phyloP scores from a whole-genome alignment of 2,329 filamentous ascomycete species.

The Aspergillus thermomutatus region DNA sequence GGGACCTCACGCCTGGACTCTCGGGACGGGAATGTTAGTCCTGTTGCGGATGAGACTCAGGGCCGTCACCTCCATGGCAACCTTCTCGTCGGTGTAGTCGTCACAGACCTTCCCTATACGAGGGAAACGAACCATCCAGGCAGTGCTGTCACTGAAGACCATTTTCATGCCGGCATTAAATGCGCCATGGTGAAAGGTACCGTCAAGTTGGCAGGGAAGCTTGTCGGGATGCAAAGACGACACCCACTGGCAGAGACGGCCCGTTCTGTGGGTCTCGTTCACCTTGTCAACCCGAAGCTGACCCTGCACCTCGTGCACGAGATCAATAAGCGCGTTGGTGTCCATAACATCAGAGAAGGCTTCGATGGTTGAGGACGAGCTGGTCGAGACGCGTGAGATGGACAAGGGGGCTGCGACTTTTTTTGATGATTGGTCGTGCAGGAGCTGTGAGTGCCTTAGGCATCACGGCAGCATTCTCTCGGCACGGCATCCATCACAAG shows the following conservation, averaged over 20 bases:
- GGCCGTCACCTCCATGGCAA: slow-evolving; percentile 29
- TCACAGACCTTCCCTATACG: slow-evolving; percentile 26
- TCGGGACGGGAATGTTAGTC: slow-evolving; percentile 27
- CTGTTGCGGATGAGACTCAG: slow-evolving; percentile 22
- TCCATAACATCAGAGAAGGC: slow-evolving; percentile 18
- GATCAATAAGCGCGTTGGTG: slow-evolving; percentile 20
- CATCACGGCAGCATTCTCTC: too few species aligned
- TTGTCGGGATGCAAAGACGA: slow-evolving; percentile 33
- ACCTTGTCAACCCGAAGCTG: slow-evolving; percentile 23
- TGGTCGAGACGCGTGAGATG: too few species aligned
- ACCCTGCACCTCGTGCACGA: slow-evolving; percentile 16
- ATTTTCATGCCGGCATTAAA: slow-evolving; percentile 34
- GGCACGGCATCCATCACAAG: too few species aligned
- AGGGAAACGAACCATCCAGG: slow-evolving; percentile 31
- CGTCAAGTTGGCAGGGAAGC: slow-evolving; percentile 30
- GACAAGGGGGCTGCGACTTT: too few species aligned
- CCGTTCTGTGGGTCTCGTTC: slow-evolving; percentile 15
- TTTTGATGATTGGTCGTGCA: too few species aligned
- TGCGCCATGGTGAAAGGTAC: slow-evolving; percentile 29
- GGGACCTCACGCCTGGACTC: slow-evolving; percentile 24
- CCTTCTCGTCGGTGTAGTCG: slow-evolving; percentile 26
- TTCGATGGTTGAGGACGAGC: too few species aligned
- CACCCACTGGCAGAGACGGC: slow-evolving; percentile 27
- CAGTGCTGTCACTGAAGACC: slow-evolving; percentile 25
- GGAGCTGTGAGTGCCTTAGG: too few species aligned